These are phyloP conservation scores for Aureobasidium sp. DNA, from an alignment of 2,329 filamentous ascomycete genomes.

Conservation along the genomic window DNA sequence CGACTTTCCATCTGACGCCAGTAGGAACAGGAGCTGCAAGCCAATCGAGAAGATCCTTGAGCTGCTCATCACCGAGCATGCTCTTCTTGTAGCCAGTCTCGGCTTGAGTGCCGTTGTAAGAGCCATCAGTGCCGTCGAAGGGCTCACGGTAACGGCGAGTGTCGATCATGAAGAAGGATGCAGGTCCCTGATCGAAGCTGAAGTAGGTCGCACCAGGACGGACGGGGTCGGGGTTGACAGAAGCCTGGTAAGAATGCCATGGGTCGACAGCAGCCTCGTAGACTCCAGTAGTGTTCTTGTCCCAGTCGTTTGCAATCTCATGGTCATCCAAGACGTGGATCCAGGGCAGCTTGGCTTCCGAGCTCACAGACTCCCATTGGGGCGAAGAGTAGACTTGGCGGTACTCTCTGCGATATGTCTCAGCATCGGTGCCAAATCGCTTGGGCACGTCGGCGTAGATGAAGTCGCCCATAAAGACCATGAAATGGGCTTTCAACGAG, in stretches of 20 bases:
- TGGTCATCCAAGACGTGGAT: conserved; percentile 96
- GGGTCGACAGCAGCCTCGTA: conserved; percentile 74
- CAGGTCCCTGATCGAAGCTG: conserved; percentile 79
- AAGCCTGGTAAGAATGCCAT: conserved; percentile 77
- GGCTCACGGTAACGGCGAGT: conserved; percentile 77
- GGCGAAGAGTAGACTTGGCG: conserved; percentile 92
- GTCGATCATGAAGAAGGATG: conserved; percentile 90
- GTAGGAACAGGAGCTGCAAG: conserved; percentile 61
- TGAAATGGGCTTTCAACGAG: conserved; percentile 61
- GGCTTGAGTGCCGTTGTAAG: conserved; percentile 30
- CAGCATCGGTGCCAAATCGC: conserved; percentile 60
- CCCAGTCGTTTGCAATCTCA: conserved; percentile 93
- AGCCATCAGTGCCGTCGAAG: conserved; percentile 50
- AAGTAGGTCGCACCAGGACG: conserved; percentile 65
- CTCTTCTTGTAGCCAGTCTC: conserved; percentile 52
- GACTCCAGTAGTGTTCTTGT: conserved; percentile 67
- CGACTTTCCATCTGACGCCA: conserved; percentile 86
- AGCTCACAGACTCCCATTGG: conserved; percentile 56
- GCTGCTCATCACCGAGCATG: conserved; percentile 75
- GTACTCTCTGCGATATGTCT: conserved; percentile 84
- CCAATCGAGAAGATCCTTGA: conserved; percentile 70
- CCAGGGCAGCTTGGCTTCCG: conserved; percentile 60
- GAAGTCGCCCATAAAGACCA: conserved; percentile 71
- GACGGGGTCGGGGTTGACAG: conserved; percentile 69
- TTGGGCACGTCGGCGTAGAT: conserved; percentile 86